These are phyloP conservation scores for Diddensiella caesifluorescens DNA, from an alignment of 805 yeast genomes.

Conservation along the genomic window DNA sequence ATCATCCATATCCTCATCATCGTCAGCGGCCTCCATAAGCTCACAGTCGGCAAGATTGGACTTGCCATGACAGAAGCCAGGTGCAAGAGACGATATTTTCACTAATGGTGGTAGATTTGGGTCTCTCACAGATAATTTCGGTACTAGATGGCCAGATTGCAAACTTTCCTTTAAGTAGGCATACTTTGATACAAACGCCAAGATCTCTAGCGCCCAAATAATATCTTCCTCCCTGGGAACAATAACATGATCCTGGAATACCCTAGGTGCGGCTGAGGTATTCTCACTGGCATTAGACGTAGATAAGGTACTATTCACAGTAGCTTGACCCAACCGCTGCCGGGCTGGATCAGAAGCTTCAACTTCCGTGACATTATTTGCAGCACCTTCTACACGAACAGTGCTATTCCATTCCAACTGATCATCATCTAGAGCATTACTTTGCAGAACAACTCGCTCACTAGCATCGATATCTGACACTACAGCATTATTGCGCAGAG, in stretches of 20 bases:
- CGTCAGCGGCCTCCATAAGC: conserved; percentile 8
- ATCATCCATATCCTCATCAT: conserved; percentile 18
- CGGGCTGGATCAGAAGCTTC: no score
- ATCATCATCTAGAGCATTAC: conserved; percentile 1
- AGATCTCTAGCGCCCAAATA: conserved; percentile 83
- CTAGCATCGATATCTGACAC: no score
- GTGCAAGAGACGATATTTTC: conserved; percentile 9
- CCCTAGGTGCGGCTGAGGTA: conserved; percentile 39
- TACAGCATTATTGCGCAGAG: no score
- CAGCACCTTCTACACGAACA: conserved; percentile 1
- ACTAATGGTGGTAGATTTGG: conserved; percentile 24
- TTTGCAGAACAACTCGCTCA: not conserved
- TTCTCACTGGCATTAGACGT: not conserved
- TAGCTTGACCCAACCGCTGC: conserved; percentile 3
- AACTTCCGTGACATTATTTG: conserved; percentile 1
- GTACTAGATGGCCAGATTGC: conserved; percentile 71
- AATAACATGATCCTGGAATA: conserved; percentile 62
- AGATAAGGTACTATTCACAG: not conserved
- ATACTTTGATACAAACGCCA: conserved; percentile 91
- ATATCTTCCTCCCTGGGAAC: conserved; percentile 91
- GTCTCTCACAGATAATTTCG: conserved; percentile 50
- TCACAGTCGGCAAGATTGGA: conserved; percentile 3
- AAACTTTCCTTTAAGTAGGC: conserved; percentile 68
- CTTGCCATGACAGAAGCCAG: no score
- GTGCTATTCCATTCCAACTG: conserved; percentile 3